A percentile compares a stretch with the other conserved stretches of the same genome.
Conservation (phyloP, 148 eudicot genomes). For the Vaccinium myrtillus region DNA sequence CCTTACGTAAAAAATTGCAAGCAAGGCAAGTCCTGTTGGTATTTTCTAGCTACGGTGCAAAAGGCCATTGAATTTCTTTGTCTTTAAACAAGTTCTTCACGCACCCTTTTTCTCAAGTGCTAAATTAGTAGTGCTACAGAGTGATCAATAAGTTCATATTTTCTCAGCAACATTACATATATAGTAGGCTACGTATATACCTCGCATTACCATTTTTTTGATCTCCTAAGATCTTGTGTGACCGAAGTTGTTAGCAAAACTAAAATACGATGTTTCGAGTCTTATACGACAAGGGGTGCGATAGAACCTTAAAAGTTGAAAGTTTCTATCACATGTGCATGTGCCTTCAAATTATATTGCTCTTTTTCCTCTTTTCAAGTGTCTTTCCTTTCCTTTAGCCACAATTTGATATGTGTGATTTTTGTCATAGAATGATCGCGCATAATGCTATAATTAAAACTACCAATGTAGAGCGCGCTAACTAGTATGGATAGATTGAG, state of each 20-base stretch:
- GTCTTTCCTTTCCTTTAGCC: neutral
- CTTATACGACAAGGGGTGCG: neutral
- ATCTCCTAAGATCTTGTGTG: neutral
- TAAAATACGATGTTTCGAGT: neutral
- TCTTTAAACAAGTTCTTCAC: neutral
- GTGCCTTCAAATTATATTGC: neutral
- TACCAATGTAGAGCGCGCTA: too few species aligned
- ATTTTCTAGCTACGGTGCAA: neutral
- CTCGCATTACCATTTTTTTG: too few species aligned
- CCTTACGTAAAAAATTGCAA: neutral
- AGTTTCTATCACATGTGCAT: neutral
- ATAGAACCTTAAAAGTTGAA: neutral
- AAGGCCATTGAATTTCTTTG: neutral
- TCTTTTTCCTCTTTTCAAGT: neutral
- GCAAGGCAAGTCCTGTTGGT: neutral
- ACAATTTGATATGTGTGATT: too few species aligned
- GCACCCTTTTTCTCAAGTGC: neutral
- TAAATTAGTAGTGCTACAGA: neutral
- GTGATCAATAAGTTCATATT: neutral
- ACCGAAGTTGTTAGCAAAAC: neutral
- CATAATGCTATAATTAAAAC: too few species aligned
- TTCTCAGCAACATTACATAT: neutral
- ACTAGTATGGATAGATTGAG: too few species aligned
- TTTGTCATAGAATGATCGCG: too few species aligned
- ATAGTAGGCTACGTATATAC: neutral